Base-by-base conservation (phyloP, 129 eudicot species). In the Flaveria sonorensis region DNA sequence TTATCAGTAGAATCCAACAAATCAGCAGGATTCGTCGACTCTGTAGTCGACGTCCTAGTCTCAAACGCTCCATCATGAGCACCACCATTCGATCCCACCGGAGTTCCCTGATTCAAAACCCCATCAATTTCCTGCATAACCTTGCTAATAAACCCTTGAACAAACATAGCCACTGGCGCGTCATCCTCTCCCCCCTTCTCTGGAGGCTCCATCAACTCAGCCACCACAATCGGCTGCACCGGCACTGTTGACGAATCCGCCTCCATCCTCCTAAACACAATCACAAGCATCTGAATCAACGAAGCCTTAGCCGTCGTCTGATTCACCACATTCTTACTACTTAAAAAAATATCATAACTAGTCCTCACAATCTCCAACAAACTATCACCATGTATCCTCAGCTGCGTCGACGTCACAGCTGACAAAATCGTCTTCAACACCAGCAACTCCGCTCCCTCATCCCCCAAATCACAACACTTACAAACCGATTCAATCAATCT, bases 191-290 rank as follows among this genome's bases (percentile, higher is more conserved):
- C 81, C 2, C 85, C 81, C 75, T 86, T 89, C 82, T 89, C 98
- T 0, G 82, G 74, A 1, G 97, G 93, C 75, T 91, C 93, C 98
- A 91, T 91, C 40, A 94, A 73, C 88, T 91, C 98, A 0, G 97
- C 98, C 72, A 94, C 98, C 23, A 94, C 98, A 60, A 94, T 94
- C 0, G 98, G 98, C 82, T 94, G 96, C 77, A 94, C 68, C 0
- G 93, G 96, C 68, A 85, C 98, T 0, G 97, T 86, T 2, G 88
- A 83, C 0, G 93, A 94, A 80, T 94, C 98, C 24, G 98, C 98
- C 85, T 94, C 98, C 98, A 94, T 94, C 79, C 98, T 81, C 87
- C 97, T 70, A 71, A 94, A 94, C 61, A 94, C 98, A 74, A 94
- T 94, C 61, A 94, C 98, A 47, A 94, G 90, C 98, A 94, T 94